These are phyloP conservation scores for Rubroboletus pulcherrimus DNA, from an alignment of 768 basidiomycete genomes.

Conservation along the genomic window DNA sequence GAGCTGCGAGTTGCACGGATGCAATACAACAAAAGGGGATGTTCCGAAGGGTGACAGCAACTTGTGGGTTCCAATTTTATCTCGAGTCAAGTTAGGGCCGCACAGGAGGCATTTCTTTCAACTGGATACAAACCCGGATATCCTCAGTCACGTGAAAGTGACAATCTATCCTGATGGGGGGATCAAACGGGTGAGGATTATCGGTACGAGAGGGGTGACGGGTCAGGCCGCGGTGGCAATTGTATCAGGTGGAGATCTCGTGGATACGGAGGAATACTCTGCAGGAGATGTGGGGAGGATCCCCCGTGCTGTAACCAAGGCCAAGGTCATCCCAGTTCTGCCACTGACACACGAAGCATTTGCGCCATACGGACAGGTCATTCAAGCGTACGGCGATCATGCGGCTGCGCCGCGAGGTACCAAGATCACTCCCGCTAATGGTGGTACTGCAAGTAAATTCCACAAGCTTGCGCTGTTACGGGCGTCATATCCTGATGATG, in stretches of 20 bases:
- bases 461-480: constrained; percentile 80
- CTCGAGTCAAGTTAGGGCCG: constrained; percentile 78
- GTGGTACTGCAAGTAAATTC: constrained; percentile 87
- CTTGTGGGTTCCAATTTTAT: constrained; percentile 72
- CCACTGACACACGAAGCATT: constrained; percentile 85
- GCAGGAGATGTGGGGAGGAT: background rate
- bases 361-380: constrained; percentile 82
- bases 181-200: constrained; percentile 84
- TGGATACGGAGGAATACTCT: constrained; percentile 2
- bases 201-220: constrained; percentile 52
- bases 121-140: constrained; percentile 56
- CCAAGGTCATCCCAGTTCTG: constrained; percentile 46
- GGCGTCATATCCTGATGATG: constrained; percentile 57
- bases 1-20: constrained; percentile 75
- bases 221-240: constrained; percentile 5
- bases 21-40: constrained; percentile 28
- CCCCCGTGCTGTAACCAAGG: constrained; percentile 10
- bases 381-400: constrained; percentile 79
- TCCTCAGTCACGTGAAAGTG: constrained; percentile 81
- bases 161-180: constrained; percentile 96
- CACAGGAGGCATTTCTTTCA: constrained; percentile 89
- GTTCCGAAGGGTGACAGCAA: constrained; percentile 37
- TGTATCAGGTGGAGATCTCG: constrained; percentile 1
- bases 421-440: constrained; percentile 80
- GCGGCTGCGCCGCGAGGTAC: constrained; percentile 63